Evolutionary conservation across 371 early-diverging fungal species (phyloP).

Genomic region (Paraphysoderma sedebokerense): DNA sequence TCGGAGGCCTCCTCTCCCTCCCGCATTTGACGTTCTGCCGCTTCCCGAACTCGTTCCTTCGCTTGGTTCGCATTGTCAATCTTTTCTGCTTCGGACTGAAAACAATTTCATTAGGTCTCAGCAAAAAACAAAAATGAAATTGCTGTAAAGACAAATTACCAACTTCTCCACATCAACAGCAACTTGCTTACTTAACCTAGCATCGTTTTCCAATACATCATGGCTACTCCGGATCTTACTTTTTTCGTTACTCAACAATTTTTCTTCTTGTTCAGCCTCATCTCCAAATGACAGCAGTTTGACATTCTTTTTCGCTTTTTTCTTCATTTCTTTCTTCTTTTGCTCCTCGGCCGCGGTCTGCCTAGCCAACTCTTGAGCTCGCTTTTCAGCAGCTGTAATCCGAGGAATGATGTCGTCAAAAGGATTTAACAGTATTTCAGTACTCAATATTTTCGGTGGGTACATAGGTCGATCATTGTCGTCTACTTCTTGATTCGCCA

Average conservation of each 20-base stretch:
- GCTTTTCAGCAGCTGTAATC: conserved; percentile 37
- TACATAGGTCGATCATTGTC: conserved; percentile 63
- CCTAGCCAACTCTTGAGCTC: conserved; percentile 13
- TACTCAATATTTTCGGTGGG: conserved; percentile 45
- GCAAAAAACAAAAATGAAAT: neutral
- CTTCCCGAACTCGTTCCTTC: neutral
- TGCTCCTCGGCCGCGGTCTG: conserved; percentile 23
- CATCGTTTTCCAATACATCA: conserved; percentile 43
- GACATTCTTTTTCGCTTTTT: conserved; percentile 28
- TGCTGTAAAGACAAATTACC: neutral
- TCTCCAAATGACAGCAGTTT: conserved; percentile 78
- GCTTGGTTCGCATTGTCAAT: neutral
- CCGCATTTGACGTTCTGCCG: conserved; percentile 2
- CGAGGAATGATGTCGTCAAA: conserved; percentile 84
- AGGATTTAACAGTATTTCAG: conserved; percentile 64
- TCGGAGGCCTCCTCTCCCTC: conserved; percentile 9
- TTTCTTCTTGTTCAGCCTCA: conserved; percentile 40
- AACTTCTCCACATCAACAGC: conserved; percentile 9
- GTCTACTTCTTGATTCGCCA: conserved; percentile 61
- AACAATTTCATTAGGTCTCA: neutral
- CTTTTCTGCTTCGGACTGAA: neutral
- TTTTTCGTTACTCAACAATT: conserved; percentile 12
- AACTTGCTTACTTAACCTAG: conserved; percentile 26
- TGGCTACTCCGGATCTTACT: conserved; percentile 68
- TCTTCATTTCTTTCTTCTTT: conserved; percentile 43